Evolutionary conservation across 2,329 filamentous ascomycete genomes (phyloP).

Genomic region (Seiridium unicorne): DNA sequence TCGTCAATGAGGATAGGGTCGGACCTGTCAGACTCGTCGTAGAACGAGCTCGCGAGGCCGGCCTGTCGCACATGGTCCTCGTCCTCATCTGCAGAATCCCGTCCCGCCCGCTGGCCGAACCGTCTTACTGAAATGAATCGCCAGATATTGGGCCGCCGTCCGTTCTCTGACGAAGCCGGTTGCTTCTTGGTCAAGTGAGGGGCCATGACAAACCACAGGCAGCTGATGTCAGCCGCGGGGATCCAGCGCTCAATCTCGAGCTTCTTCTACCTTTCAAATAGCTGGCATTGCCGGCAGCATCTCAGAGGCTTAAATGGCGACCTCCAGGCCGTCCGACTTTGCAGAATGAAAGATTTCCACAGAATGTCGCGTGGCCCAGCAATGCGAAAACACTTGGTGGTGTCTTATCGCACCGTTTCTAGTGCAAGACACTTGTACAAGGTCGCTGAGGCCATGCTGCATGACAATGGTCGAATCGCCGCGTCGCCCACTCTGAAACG

Average conservation of each 20-base stretch:
- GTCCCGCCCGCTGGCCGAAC: background rate
- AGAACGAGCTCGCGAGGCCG: background rate
- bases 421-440: background rate
- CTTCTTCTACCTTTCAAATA: background rate
- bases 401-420: background rate
- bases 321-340: too few relatives aligned
- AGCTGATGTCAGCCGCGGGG: background rate
- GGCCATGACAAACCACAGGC: background rate
- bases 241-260: background rate
- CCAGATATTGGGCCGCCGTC: conserved; percentile 5
- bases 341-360: too few relatives aligned
- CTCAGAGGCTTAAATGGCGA: too few relatives aligned
- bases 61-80: background rate
- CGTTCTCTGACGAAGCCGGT: background rate
- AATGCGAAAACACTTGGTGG: background rate
- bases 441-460: background rate
- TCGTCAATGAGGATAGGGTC: background rate
- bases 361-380: too few relatives aligned
- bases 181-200: conserved; percentile 4
- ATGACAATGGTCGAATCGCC: conserved; percentile 2
- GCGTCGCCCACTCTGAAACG: conserved; percentile 6
- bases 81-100: conserved; percentile 2
- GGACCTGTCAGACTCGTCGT: background rate
- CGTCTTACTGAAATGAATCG: conserved; percentile 2
- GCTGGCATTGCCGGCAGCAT: background rate